These are phyloP conservation scores for Achlya hypogyna DNA, from an alignment of 352 stramenopile genomes.

Conservation along the genomic window DNA sequence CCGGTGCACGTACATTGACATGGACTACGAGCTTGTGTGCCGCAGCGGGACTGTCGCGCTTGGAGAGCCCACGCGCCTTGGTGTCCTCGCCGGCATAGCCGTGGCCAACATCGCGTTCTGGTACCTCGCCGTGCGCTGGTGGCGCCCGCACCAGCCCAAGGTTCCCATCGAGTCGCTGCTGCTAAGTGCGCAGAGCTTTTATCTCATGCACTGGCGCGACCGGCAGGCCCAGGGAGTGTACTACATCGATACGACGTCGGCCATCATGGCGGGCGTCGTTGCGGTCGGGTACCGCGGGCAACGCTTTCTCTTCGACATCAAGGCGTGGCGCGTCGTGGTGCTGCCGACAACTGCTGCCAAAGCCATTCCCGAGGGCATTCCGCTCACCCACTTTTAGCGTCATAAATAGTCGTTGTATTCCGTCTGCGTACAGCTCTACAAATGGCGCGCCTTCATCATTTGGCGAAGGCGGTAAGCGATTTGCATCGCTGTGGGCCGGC, in stretches of 20 bases:
- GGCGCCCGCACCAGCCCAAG: neutral
- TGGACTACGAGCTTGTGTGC: slow-evolving; percentile 6
- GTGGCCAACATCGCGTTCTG: neutral
- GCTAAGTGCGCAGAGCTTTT: neutral
- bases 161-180: neutral
- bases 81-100: neutral
- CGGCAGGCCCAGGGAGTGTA: neutral
- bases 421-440: neutral
- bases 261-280: slow-evolving; percentile 5
- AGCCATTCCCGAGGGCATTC: neutral
- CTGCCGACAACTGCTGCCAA: neutral
- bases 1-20: neutral
- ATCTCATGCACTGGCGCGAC: neutral
- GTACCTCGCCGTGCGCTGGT: neutral
- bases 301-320: slow-evolving; percentile 10
- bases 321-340: slow-evolving; percentile 1
- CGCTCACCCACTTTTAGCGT: neutral
- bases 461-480: slow-evolving; percentile 14
- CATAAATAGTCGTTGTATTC: slow-evolving; percentile 5
- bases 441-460: neutral
- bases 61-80: neutral
- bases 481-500: slow-evolving; percentile 17
- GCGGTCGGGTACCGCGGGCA: neutral
- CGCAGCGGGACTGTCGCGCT: neutral
- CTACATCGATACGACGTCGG: slow-evolving; percentile 14